phyloP scores from a whole-genome alignment of 352 stramenopile genomes.

The Thalassiosira livingstoniorum region DNA sequence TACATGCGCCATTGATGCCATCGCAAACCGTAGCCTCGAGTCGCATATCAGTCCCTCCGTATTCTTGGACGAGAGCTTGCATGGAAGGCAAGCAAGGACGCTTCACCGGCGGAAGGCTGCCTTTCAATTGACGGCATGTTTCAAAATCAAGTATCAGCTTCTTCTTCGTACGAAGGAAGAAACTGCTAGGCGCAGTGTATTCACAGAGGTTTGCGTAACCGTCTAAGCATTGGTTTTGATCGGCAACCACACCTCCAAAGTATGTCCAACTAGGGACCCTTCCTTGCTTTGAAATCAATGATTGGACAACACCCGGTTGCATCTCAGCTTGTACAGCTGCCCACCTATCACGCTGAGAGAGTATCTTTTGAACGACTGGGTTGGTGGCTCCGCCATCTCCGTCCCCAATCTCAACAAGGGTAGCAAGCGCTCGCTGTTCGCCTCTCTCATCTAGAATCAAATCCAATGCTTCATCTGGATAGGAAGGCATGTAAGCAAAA shows the following conservation, averaged over 20 bases:
- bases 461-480: background rate
- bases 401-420: background rate
- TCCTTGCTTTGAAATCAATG: no score
- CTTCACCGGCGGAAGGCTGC: background rate
- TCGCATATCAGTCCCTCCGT: background rate
- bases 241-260: background rate
- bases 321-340: background rate
- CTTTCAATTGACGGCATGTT: background rate
- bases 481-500: background rate
- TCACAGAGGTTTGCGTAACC: background rate
- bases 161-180: background rate
- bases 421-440: background rate
- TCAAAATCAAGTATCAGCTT: background rate
- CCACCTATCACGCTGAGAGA: background rate
- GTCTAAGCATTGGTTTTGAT: background rate
- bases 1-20: conserved; percentile 1
- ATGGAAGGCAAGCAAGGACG: background rate
- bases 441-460: conserved; percentile 10
- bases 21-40: background rate
- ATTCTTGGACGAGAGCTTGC: background rate
- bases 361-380: background rate
- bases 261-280: no score
- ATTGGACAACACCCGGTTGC: background rate
- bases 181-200: background rate
- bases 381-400: background rate